phyloP scores from a whole-genome alignment of 176 grass and related monocot species.

The Ensete glaucum region DNA sequence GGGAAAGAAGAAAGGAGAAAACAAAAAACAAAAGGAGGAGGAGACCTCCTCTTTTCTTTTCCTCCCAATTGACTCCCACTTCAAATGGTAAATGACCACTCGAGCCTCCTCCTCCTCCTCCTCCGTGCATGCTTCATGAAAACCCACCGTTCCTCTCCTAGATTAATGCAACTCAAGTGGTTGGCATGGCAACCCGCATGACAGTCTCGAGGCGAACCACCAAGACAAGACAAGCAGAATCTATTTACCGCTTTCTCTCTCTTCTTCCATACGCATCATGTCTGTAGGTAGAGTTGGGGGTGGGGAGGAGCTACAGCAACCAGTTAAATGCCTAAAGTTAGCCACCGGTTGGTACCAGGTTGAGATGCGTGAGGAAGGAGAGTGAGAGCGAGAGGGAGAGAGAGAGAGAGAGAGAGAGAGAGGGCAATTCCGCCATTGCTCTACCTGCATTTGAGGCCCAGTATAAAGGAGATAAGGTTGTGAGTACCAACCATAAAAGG shows the following conservation, averaged over 20 bases:
- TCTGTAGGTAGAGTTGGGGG: neutral
- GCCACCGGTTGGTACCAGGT: neutral
- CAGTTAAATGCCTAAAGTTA: constrained; percentile 5
- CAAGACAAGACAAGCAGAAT: no score
- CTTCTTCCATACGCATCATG: neutral
- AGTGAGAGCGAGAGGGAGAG: neutral
- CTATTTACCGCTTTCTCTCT: neutral
- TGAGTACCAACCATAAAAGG: constrained; percentile 36
- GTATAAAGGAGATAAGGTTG: constrained; percentile 50
- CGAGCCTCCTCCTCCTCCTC: constrained; percentile 20
- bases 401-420: neutral
- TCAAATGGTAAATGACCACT: constrained; percentile 32
- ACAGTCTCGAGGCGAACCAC: no score
- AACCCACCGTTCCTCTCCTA: constrained; percentile 8
- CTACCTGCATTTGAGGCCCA: constrained; percentile 18
- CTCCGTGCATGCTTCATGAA: constrained; percentile 17
- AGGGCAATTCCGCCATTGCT: constrained; percentile 5
- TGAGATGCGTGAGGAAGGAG: neutral
- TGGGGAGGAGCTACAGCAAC: no score
- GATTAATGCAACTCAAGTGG: constrained; percentile 11
- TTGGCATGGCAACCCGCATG: no score
- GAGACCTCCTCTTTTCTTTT: constrained; percentile 6
- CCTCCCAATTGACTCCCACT: constrained; percentile 67
- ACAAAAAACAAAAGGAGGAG: constrained; percentile 27
- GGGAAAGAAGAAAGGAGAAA: constrained; percentile 26